A percentile compares a stretch with the other conserved stretches of the same genome.
phyloP scores from a whole-genome alignment of 2,329 filamentous ascomycete genomes.

The Talaromyces islandicus region DNA sequence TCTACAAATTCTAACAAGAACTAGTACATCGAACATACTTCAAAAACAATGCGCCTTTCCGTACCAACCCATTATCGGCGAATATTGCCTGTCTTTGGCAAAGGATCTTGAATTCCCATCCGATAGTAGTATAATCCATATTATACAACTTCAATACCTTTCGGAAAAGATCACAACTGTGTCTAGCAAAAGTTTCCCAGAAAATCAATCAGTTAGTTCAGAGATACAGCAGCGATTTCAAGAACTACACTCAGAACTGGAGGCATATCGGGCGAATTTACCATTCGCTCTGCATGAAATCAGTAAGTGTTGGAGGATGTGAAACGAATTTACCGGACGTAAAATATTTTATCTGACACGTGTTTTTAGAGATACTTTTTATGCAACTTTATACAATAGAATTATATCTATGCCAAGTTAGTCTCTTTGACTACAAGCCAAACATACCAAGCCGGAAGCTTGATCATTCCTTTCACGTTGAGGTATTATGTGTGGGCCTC shows the following conservation, averaged over 20 bases:
- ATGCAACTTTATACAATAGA: slow-evolving; percentile 27
- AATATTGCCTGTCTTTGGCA: not conserved
- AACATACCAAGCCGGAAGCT: not conserved
- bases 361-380: slow-evolving; percentile 22
- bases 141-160: not conserved
- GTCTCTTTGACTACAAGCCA: slow-evolving; percentile 16
- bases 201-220: not conserved
- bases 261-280: not conserved
- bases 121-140: not conserved
- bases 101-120: not conserved
- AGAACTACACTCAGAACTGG: not conserved
- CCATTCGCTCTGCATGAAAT: not conserved
- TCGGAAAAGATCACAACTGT: not conserved
- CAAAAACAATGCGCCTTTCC: not conserved
- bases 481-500: slow-evolving; percentile 12
- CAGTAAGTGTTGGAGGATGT: not conserved
- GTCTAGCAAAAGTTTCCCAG: not conserved
- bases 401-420: slow-evolving; percentile 18
- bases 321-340: not conserved
- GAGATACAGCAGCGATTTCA: not conserved
- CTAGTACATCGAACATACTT: not conserved
- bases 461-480: not conserved
- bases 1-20: not conserved
- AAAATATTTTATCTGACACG: not conserved
- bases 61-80: not conserved